A percentile compares a stretch with the other conserved stretches of the same genome.
Evolutionary conservation across 1,284 basidiomycete species (phyloP).

Genomic region (Neolentinus lepideus): DNA sequence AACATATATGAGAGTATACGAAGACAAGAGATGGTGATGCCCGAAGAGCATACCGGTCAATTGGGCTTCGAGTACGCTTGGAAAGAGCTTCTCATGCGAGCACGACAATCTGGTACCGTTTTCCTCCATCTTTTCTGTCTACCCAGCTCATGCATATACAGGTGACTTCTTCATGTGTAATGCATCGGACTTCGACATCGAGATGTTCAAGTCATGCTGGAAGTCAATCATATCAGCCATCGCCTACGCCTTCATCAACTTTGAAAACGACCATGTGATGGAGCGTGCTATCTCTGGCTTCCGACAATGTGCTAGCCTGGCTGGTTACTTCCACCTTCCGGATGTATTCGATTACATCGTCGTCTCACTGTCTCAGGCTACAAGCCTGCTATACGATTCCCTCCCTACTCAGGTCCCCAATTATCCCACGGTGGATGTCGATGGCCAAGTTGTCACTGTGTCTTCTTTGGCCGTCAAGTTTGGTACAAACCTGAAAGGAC

Average conservation of each 20-base stretch:
- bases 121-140: slow-evolving; percentile 3
- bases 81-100: slow-evolving; percentile 88
- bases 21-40: slow-evolving; percentile 94
- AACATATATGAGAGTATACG: slow-evolving; percentile 92
- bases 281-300: slow-evolving; percentile 94
- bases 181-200: slow-evolving; percentile 75
- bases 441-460: slow-evolving; percentile 83
- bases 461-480: slow-evolving; percentile 92
- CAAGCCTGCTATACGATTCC: slow-evolving; percentile 72
- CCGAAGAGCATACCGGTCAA: slow-evolving; percentile 95
- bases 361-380: slow-evolving; percentile 84
- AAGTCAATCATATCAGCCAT: slow-evolving; percentile 87
- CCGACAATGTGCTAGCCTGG: slow-evolving; percentile 92
- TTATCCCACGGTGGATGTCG: slow-evolving; percentile 90
- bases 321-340: slow-evolving; percentile 82
- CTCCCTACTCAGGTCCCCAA: slow-evolving; percentile 71
- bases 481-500: slow-evolving; percentile 93
- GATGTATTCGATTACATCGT: slow-evolving; percentile 98
- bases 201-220: slow-evolving; percentile 93
- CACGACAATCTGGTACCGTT: slow-evolving; percentile 67
- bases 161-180: slow-evolving; percentile 78
- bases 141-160: slow-evolving; percentile 22
- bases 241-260: slow-evolving; percentile 90
- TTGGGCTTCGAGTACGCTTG: slow-evolving; percentile 98
- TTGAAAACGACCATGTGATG: slow-evolving; percentile 95